These are phyloP conservation scores for Diaporthe australafricana DNA, from an alignment of 2,329 filamentous ascomycete genomes.

Conservation along the genomic window DNA sequence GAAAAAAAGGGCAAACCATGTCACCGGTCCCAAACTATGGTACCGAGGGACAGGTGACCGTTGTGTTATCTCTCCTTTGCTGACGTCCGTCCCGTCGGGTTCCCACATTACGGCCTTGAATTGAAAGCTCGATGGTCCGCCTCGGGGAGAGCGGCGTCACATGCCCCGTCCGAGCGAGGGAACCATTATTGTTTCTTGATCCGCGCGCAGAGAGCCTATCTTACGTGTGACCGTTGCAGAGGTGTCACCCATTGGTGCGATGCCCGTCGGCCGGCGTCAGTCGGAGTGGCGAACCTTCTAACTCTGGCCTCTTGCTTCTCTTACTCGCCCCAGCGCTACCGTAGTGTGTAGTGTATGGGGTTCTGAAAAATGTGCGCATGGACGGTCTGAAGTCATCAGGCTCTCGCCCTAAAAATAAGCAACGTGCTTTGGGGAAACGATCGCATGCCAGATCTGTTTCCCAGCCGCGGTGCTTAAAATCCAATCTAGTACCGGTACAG, in stretches of 20 bases:
- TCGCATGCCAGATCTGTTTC: slow-evolving; percentile 22
- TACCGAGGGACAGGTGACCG: slow-evolving; percentile 24
- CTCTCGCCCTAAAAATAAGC: background rate
- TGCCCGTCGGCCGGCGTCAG: slow-evolving; percentile 1
- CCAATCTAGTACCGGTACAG: background rate
- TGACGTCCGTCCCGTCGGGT: slow-evolving; percentile 33
- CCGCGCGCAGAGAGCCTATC: background rate
- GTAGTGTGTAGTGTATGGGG: background rate
- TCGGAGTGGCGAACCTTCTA: background rate
- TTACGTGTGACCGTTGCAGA: background rate
- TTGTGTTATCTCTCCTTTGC: background rate
- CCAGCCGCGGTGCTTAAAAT: background rate
- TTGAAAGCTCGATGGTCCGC: background rate
- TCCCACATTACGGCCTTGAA: slow-evolving; percentile 35
- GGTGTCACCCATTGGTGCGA: slow-evolving; percentile 1
- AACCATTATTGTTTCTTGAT: background rate
- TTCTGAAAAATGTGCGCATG: background rate
- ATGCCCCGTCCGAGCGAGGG: background rate
- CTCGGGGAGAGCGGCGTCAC: background rate
- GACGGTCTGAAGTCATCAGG: background rate
- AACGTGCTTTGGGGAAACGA: slow-evolving; percentile 9
- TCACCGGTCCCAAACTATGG: background rate
- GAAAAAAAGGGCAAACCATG: background rate
- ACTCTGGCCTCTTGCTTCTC: background rate
- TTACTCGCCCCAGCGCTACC: background rate